Percentiles rank a stretch among this genome's conserved stretches.
Evolutionary conservation across 352 stramenopile species (phyloP).

Genomic region (Phytophthora uliginosa): DNA sequence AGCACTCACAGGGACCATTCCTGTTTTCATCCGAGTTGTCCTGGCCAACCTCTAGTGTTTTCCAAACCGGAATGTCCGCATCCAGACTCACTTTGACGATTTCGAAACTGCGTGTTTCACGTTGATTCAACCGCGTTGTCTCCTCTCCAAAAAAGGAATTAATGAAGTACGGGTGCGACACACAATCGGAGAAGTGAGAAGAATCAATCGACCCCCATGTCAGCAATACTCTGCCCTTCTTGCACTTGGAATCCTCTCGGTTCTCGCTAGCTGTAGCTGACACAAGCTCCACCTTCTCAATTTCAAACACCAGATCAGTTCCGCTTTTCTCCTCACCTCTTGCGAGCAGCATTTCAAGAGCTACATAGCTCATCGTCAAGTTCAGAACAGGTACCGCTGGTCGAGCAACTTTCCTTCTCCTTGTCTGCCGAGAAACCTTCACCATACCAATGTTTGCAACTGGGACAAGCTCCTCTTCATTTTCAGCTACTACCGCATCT

Average conservation of each 20-base stretch:
- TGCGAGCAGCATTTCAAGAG: conserved; percentile 55
- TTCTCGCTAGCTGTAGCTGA: conserved; percentile 39
- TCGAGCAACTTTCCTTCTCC: conserved; percentile 59
- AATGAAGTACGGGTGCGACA: conserved; percentile 84
- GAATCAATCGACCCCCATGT: conserved; percentile 59
- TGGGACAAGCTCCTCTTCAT: conserved; percentile 69
- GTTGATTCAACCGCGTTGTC: conserved; percentile 51
- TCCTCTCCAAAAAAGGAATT: conserved; percentile 76
- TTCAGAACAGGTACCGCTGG: conserved; percentile 68
- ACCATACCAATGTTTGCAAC: conserved; percentile 89
- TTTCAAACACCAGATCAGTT: conserved; percentile 76
- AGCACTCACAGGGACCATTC: conserved; percentile 42
- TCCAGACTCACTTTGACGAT: conserved; percentile 78
- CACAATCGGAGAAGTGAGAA: conserved; percentile 55
- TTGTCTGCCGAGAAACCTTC: conserved; percentile 56
- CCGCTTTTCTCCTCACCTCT: conserved; percentile 36
- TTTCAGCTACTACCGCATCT: conserved; percentile 26
- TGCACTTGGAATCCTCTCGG: conserved; percentile 39
- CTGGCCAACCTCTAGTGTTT: conserved; percentile 46
- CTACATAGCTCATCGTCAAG: conserved; percentile 61
- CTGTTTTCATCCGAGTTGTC: conserved; percentile 14
- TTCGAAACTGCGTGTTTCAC: conserved; percentile 70
- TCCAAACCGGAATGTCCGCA: conserved; percentile 73
- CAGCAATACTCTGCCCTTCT: conserved; percentile 45
- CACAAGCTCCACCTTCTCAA: conserved; percentile 69